Evolutionary conservation across 176 grass and related monocot species (phyloP), one percentile per base, ranked within the genome.

Genomic region (Eragrostis curvula): DNA sequence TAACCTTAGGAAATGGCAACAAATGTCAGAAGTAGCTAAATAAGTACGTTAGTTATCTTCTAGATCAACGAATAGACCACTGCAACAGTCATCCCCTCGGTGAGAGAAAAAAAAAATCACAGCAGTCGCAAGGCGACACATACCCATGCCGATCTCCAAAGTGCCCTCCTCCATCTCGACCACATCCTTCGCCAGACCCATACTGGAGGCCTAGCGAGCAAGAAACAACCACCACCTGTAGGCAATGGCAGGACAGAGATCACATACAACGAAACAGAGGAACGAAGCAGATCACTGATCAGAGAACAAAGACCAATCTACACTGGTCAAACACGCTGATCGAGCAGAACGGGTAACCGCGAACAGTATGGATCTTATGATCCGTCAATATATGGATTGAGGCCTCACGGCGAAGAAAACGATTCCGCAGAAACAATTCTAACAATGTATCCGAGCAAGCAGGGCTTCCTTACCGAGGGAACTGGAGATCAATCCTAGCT

Each of bases 121-220:
- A 18, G 17, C 5, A 50, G n/a, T 32, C 36, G 49, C 25, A 41
- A 66, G 48, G 11, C 2, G 32, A 0, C 48, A 68, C 87, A 82
- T 83, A 94, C 92, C 92, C 87, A 94, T 94, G 80, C 89, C 92
- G 64, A 96, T 96, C 88, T 93, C 94, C 85, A 96, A 79, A 12
- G 80, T 84, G 21, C 93, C 94, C 61, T 96, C 94, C 82, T 91
- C 90, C 83, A 93, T 79, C 70, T 87, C 90, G 73, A 74, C 81
- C 49, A 68, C 87, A 84, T 79, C 84, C 71, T 88, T 88, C 5
- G 56, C 41, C 50, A 91, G 71, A 51, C 76, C 94, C 94, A 97
- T 97, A 44, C 82, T 80, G 72, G 18, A 32, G 50, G 65, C 72
- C 79, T 41, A 73, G n/a, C 46, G 66, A 77, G 50, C 55, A 9